These are phyloP conservation scores for Aspergillus vadensis DNA, from an alignment of 2,329 filamentous ascomycete genomes.

Conservation along the genomic window DNA sequence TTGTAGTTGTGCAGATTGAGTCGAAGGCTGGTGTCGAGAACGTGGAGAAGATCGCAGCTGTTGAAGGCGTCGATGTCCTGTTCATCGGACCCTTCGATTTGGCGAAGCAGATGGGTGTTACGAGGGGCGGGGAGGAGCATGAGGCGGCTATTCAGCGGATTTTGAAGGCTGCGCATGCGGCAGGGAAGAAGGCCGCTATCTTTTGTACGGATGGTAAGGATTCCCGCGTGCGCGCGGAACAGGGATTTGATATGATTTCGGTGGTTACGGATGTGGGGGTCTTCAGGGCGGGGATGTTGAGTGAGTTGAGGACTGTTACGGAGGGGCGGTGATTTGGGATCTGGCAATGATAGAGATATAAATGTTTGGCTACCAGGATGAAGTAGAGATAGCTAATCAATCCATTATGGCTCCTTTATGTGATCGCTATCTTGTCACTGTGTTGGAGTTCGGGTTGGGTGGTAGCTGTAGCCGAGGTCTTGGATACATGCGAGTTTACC, in stretches of 20 bases:
- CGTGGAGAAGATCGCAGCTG: conserved; percentile 47
- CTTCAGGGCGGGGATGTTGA: conserved; percentile 36
- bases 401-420: not conserved
- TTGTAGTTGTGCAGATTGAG: conserved; percentile 47
- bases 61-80: conserved; percentile 41
- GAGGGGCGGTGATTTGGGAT: conserved; percentile 16
- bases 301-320: conserved; percentile 35
- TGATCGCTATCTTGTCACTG: not conserved
- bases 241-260: conserved; percentile 47
- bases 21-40: conserved; percentile 44
- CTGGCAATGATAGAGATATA: too few relatives aligned
- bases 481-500: too few relatives aligned
- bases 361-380: not conserved
- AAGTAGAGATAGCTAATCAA: too few relatives aligned
- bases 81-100: conserved; percentile 37
- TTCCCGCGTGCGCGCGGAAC: not conserved
- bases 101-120: conserved; percentile 42
- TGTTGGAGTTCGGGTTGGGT: not conserved
- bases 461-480: too few relatives aligned
- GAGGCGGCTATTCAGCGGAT: conserved; percentile 43
- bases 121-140: conserved; percentile 40
- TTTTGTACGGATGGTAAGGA: conserved; percentile 37
- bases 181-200: conserved; percentile 45
- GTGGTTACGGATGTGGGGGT: conserved; percentile 42
- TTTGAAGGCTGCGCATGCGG: conserved; percentile 35